These are phyloP conservation scores for Bremia lactucae DNA, from an alignment of 352 stramenopile genomes.

Conservation along the genomic window DNA sequence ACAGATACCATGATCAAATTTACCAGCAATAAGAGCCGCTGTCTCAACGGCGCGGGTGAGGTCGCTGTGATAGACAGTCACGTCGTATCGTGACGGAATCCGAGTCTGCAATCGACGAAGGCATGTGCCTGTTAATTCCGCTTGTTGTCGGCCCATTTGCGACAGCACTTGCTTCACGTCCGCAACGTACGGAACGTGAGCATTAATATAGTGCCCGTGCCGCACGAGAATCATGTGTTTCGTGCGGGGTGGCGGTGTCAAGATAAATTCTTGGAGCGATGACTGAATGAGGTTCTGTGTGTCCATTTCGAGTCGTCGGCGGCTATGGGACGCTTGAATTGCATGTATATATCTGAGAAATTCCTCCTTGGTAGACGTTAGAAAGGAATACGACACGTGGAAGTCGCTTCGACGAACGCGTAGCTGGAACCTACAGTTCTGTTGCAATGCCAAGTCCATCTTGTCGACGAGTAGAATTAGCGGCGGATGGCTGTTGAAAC, in stretches of 20 bases:
- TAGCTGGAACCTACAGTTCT: constrained; percentile 35
- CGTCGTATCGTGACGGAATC: constrained; percentile 40
- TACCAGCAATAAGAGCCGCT: constrained; percentile 42
- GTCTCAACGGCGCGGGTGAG: constrained; percentile 70
- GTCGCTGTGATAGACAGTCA: constrained; percentile 62
- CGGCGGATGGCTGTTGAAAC: constrained; percentile 26
- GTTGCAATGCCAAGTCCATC: constrained; percentile 29
- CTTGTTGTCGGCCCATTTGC: constrained; percentile 66
- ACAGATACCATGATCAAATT: constrained; percentile 31
- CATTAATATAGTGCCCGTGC: constrained; percentile 78
- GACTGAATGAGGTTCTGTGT: constrained; percentile 7
- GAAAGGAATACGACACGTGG: constrained; percentile 27
- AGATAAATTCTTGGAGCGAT: constrained; percentile 35
- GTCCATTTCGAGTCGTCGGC: neutral
- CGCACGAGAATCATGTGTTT: constrained; percentile 70
- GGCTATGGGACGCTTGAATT: constrained; percentile 23
- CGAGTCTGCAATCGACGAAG: constrained; percentile 45
- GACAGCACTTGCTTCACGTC: constrained; percentile 70
- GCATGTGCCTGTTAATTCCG: constrained; percentile 57
- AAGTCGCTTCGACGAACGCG: constrained; percentile 4
- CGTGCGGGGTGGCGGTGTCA: constrained; percentile 39
- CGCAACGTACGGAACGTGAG: constrained; percentile 38
- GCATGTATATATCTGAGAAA: constrained; percentile 27
- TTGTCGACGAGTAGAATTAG: constrained; percentile 25
- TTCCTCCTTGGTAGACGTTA: constrained; percentile 17